Evolutionary conservation across 345 rosid species (phyloP), one percentile per base, ranked within the genome.

Genomic region (Rhodomyrtus tomentosa): DNA sequence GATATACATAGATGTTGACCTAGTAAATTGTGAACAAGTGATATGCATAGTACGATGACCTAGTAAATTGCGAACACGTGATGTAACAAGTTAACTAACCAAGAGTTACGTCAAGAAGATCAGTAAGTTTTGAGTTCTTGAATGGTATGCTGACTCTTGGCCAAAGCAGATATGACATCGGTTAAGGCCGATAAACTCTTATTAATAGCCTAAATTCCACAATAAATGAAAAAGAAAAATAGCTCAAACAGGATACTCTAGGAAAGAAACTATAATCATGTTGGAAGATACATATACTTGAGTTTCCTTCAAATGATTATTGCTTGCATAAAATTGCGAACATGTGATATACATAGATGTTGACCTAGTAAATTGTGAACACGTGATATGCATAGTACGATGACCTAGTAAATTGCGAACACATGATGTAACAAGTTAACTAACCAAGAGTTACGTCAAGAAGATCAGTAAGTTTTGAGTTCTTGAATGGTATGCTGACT

Each of bases 381-480:
- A 45, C 10, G 10, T 45, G 49, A 45, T 45, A 7, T 45, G 6
- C 10, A 45, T 45, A 45, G 40, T 38, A 45, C 10, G 49, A 5
- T 45, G 49, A 45, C 49, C 10, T 45, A 45, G 10, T 45, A 45
- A 45, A 45, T 45, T 45, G 49, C 49, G 49, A 45, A 45, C 49
- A 45, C 49, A 2, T 45, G 38, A 80, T 16, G 50, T 14, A 81
- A 40, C 5, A 48, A 53, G n/a, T 62, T 36, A 80, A 84, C n/a
- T n/a, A n/a, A 84, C 52, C 62, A 18, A n/a, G 15, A 38, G 27
- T 88, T 91, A 97, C 98, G 98, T 97, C 98, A 86, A 97, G 98
- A 87, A 97, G 98, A 87, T 97, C 94, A 27, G 98, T 97, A 53
- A 97, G 95, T 90, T 97, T 97, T 16, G 99, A 95, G 91, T 95